Conservation (phyloP, 2,329 filamentous ascomycete genomes). For the Penicillium sp. region DNA sequence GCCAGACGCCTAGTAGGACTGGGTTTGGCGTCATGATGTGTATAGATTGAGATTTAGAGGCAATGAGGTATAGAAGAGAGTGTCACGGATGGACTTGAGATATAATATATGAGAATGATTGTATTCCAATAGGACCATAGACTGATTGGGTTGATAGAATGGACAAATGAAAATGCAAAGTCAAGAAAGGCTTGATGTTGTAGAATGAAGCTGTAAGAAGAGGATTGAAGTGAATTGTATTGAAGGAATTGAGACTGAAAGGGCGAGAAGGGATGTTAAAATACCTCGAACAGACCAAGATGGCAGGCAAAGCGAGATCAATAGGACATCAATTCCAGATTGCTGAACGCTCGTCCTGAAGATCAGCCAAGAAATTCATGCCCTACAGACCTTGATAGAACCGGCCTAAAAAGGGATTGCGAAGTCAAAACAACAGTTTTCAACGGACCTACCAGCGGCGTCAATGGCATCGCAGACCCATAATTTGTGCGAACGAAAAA, state of each 20-base stretch:
- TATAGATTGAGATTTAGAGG: neutral
- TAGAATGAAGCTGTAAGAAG: neutral
- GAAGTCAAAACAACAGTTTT: conserved; percentile 1
- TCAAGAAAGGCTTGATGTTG: neutral
- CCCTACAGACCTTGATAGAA: conserved; percentile 3
- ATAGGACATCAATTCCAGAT: neutral
- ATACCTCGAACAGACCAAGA: conserved; percentile 1
- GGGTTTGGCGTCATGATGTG: conserved; percentile 19
- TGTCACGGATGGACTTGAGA: neutral
- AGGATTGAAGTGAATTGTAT: neutral
- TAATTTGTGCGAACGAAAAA: conserved; percentile 10
- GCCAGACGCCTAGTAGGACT: conserved; percentile 14
- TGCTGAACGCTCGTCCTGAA: neutral
- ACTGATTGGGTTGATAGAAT: conserved; percentile 1
- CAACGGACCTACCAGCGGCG: conserved; percentile 19
- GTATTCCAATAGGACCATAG: neutral
- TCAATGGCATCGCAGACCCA: conserved; percentile 15
- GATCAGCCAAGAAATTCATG: conserved; percentile 24
- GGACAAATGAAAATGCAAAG: neutral
- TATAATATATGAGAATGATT: neutral
- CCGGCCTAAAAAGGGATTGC: neutral
- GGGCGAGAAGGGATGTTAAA: conserved; percentile 2
- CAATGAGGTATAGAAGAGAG: neutral
- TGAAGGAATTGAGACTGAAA: neutral
- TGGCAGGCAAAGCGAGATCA: conserved; percentile 9